A percentile compares a stretch with the other conserved stretches of the same genome.
These are phyloP conservation scores for Aspergillus conjunctus DNA, from an alignment of 495 filamentous ascomycete species.

Conservation along the genomic window DNA sequence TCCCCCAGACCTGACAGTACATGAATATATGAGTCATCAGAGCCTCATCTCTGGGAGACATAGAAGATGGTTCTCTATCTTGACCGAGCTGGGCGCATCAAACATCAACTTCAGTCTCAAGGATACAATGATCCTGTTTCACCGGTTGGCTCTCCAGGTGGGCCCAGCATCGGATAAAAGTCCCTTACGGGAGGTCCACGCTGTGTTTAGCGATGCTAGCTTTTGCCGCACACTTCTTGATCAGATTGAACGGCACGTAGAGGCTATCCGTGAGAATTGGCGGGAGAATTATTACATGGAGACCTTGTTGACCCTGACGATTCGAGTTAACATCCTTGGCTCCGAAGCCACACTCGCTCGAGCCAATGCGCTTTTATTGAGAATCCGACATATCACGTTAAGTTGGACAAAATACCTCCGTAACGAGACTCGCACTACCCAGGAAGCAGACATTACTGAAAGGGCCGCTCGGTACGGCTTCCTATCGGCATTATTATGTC, in stretches of 20 bases:
- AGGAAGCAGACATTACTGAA: constrained; percentile 39
- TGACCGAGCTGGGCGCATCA: constrained; percentile 49
- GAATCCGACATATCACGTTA: constrained; percentile 29
- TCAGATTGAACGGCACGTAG: constrained; percentile 33
- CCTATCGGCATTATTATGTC: constrained; percentile 39
- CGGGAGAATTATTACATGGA: constrained; percentile 44
- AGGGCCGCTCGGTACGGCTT: constrained; percentile 33
- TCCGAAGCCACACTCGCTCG: not conserved
- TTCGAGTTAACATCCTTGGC: constrained; percentile 40
- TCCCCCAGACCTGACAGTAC: constrained; percentile 45
- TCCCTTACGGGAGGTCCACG: constrained; percentile 28
- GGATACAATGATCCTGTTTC: constrained; percentile 44
- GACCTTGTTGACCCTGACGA: constrained; percentile 39
- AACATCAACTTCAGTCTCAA: constrained; percentile 51
- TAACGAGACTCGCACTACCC: constrained; percentile 41
- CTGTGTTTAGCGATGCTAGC: constrained; percentile 28
- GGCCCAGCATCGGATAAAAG: constrained; percentile 34
- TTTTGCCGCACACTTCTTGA: constrained; percentile 31
- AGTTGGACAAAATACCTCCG: constrained; percentile 51
- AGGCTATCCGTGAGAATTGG: constrained; percentile 51
- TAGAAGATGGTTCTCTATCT: constrained; percentile 55
- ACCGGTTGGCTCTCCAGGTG: constrained; percentile 51
- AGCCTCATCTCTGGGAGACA: constrained; percentile 33
- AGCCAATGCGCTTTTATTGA: constrained; percentile 22
- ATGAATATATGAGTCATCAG: constrained; percentile 55